These are phyloP conservation scores for Hyaloscypha hepaticicola DNA, from an alignment of 495 filamentous ascomycete species.

Conservation along the genomic window DNA sequence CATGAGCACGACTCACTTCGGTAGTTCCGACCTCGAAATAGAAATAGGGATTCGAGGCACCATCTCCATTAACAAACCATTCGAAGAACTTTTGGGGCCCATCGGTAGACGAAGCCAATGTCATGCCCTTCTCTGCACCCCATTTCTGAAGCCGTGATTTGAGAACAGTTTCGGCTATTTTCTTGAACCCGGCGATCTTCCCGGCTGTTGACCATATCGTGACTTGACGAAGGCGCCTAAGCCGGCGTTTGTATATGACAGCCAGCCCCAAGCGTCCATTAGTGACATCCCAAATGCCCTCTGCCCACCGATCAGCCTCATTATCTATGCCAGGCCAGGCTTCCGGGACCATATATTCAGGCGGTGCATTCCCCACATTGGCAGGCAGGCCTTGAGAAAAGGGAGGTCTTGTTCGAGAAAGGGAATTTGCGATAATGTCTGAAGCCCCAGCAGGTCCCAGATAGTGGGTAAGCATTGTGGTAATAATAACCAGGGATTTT, in stretches of 20 bases:
- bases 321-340: slow-evolving; percentile 6
- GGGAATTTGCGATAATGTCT: slow-evolving; percentile 5
- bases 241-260: slow-evolving; percentile 1
- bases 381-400: slow-evolving; percentile 3
- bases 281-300: slow-evolving; percentile 4
- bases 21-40: slow-evolving; percentile 1
- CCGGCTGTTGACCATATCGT: slow-evolving; percentile 1
- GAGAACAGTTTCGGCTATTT: background rate
- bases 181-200: slow-evolving; percentile 4
- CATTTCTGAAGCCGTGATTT: slow-evolving; percentile 1
- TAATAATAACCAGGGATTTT: slow-evolving; percentile 4
- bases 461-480: slow-evolving; percentile 10
- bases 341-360: slow-evolving; percentile 1
- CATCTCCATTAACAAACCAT: background rate
- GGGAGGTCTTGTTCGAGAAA: slow-evolving; percentile 5
- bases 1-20: background rate
- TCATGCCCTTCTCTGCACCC: slow-evolving; percentile 3
- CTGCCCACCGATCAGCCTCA: slow-evolving; percentile 6
- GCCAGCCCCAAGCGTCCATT: background rate
- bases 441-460: slow-evolving; percentile 1
- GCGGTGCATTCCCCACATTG: slow-evolving; percentile 4
- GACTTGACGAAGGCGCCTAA: slow-evolving; percentile 3
- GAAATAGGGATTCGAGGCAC: background rate
- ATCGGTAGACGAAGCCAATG: background rate
- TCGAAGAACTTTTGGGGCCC: slow-evolving; percentile 6